Percentiles rank a stretch among this genome's conserved stretches.
phyloP scores from a whole-genome alignment of 495 filamentous ascomycete species.

The Penicillium lividum region DNA sequence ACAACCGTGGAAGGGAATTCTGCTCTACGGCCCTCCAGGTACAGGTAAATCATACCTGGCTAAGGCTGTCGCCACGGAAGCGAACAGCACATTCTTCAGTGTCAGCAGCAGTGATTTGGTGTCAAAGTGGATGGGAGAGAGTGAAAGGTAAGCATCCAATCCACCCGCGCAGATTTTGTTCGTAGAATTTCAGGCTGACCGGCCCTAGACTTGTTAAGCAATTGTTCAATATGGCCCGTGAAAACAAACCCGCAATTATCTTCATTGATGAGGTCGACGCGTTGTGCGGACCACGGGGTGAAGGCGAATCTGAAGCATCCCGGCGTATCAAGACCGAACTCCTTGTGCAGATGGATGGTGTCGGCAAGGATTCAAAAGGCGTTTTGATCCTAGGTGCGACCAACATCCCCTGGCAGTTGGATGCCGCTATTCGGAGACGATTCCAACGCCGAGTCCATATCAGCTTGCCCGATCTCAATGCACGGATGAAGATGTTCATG shows the following conservation, averaged over 20 bases:
- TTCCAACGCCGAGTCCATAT: conserved; percentile 98
- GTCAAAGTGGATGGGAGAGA: conserved; percentile 99
- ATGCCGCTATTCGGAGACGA: conserved; percentile 94
- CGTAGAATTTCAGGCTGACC: conserved; percentile 17
- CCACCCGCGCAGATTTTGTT: not conserved
- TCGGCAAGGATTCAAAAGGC: conserved; percentile 89
- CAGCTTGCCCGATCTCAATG: conserved; percentile 81
- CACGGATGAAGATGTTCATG: conserved; percentile 96
- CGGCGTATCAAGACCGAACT: conserved; percentile 98
- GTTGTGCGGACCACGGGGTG: conserved; percentile 90
- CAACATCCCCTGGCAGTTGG: conserved; percentile 98
- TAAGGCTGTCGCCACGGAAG: conserved; percentile 96
- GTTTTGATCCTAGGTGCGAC: conserved; percentile 96
- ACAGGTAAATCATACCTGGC: conserved; percentile 97
- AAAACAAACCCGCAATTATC: conserved; percentile 97
- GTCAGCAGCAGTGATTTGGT: conserved; percentile 96
- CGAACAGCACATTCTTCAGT: conserved; percentile 99
- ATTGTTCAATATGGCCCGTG: conserved; percentile 95
- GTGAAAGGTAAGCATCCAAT: conserved; percentile 70
- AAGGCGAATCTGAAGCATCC: conserved; percentile 97
- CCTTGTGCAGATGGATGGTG: conserved; percentile 98
- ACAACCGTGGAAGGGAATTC: conserved; percentile 96
- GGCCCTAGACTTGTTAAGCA: conserved; percentile 83
- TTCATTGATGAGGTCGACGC: conserved; percentile 99
- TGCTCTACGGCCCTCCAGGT: conserved; percentile 94